Percentiles rank a stretch among this genome's conserved stretches.
Conservation (phyloP, 495 filamentous ascomycete species). For the Talaromyces wortmannii region DNA sequence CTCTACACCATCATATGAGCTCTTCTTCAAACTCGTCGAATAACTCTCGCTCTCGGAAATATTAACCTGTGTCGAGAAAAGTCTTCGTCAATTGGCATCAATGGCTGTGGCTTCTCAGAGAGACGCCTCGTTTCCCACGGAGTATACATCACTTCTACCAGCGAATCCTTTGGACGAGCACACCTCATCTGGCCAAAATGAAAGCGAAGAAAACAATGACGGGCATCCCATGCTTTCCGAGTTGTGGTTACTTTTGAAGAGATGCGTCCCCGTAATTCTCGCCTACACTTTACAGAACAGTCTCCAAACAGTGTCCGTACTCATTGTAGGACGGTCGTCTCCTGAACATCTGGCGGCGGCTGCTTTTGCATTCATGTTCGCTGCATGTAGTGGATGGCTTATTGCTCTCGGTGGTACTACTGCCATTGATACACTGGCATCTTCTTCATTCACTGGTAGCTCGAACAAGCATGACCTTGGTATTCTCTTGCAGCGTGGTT, state of each 20-base stretch:
- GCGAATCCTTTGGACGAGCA: not conserved
- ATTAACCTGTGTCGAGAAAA: no score
- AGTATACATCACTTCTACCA: not conserved
- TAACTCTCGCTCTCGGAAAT: no score
- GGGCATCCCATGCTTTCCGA: constrained; percentile 44
- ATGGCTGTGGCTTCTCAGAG: not conserved
- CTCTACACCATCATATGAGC: not conserved
- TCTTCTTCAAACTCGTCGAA: no score
- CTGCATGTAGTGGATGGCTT: constrained; percentile 85
- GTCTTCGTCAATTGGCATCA: no score
- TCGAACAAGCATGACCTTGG: constrained; percentile 77
- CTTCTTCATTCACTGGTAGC: constrained; percentile 80
- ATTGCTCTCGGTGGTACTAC: constrained; percentile 90
- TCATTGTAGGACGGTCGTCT: constrained; percentile 76
- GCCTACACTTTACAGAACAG: constrained; percentile 88
- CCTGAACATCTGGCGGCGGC: constrained; percentile 77
- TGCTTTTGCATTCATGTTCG: constrained; percentile 92
- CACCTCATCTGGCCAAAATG: not conserved
- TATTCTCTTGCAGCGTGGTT: constrained; percentile 71
- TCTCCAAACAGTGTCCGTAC: constrained; percentile 75
- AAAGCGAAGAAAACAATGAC: constrained; percentile 6
- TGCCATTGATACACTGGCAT: constrained; percentile 81
- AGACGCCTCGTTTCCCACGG: not conserved
- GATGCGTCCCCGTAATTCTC: constrained; percentile 74
- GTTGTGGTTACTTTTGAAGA: constrained; percentile 59